Conservation (phyloP, 1,139 yeast genomes). For the Pichia sp. region DNA sequence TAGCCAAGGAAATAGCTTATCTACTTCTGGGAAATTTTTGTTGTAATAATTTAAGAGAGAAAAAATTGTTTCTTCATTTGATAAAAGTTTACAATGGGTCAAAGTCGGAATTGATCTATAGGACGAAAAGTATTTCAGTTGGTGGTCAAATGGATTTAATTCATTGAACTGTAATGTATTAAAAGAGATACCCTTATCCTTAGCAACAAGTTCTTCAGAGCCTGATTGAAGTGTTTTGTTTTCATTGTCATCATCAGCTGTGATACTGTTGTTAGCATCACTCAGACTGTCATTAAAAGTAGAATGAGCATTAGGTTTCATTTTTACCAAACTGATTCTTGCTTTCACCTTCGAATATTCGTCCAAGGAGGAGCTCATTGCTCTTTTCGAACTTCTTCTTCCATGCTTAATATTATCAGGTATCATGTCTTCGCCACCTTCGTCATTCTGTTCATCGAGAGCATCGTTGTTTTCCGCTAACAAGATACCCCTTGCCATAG, state of each 20-base stretch:
- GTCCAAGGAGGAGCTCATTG: slow-evolving; percentile 30
- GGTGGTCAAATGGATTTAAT: slow-evolving; percentile 9
- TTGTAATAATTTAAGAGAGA: slow-evolving; percentile 46
- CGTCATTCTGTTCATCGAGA: slow-evolving; percentile 5
- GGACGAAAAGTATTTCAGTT: slow-evolving; percentile 16
- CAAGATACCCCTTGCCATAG: background rate
- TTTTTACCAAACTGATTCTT: slow-evolving; percentile 19
- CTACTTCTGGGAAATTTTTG: slow-evolving; percentile 62
- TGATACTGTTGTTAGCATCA: background rate
- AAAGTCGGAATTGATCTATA: slow-evolving; percentile 17
- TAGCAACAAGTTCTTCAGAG: background rate
- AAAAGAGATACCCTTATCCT: background rate
- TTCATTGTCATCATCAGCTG: background rate
- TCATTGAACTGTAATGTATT: background rate
- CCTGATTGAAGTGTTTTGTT: background rate
- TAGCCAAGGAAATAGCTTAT: slow-evolving; percentile 81
- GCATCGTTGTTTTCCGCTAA: background rate
- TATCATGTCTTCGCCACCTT: background rate
- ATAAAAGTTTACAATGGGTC: slow-evolving; percentile 22
- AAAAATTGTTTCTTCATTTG: slow-evolving; percentile 25
- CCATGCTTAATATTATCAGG: background rate
- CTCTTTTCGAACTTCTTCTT: slow-evolving; percentile 26
- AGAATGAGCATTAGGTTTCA: background rate
- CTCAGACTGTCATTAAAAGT: background rate
- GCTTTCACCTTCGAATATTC: slow-evolving; percentile 27